Percentiles rank a stretch among this genome's conserved stretches.
Conservation (phyloP, 345 rosid genomes). For the Sapria himalayana region DNA sequence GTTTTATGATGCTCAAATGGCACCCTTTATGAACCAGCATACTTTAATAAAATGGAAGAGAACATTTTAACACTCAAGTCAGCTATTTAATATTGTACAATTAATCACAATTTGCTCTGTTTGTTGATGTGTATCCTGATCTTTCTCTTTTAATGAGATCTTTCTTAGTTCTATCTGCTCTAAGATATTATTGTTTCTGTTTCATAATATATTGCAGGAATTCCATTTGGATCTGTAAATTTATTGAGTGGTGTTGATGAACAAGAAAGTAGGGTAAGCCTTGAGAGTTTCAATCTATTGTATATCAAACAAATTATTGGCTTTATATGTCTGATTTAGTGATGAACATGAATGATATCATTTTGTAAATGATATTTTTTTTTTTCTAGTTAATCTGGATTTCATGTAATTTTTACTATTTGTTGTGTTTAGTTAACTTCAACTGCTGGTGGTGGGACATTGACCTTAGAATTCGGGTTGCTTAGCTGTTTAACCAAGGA, state of each 20-base stretch:
- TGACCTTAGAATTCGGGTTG: constrained; percentile 87
- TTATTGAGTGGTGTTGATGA: constrained; percentile 79
- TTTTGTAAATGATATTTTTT: not conserved
- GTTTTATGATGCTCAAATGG: too few species aligned
- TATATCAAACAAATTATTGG: not conserved
- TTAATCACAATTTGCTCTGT: too few species aligned
- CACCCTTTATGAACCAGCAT: too few species aligned
- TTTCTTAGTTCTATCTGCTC: too few species aligned
- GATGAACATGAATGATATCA: constrained; percentile 1
- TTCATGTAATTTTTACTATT: constrained; percentile 2
- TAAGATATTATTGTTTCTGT: constrained; percentile 6
- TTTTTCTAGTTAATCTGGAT: not conserved
- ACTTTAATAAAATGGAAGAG: too few species aligned
- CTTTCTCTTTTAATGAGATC: too few species aligned
- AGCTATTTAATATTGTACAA: too few species aligned
- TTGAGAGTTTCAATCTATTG: constrained; percentile 2
- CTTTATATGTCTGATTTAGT: constrained; percentile 1
- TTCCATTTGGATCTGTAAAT: constrained; percentile 94
- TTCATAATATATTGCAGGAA: constrained; percentile 31
- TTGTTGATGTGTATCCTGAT: too few species aligned
- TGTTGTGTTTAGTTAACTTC: constrained; percentile 57
- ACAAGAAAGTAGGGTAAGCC: constrained; percentile 81
- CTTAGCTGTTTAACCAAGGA: constrained; percentile 86
- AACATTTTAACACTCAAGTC: too few species aligned
- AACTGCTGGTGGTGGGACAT: constrained; percentile 97